Base-by-base conservation (phyloP, 2,329 filamentous ascomycete genomes). In the Aureobasidium sp. region DNA sequence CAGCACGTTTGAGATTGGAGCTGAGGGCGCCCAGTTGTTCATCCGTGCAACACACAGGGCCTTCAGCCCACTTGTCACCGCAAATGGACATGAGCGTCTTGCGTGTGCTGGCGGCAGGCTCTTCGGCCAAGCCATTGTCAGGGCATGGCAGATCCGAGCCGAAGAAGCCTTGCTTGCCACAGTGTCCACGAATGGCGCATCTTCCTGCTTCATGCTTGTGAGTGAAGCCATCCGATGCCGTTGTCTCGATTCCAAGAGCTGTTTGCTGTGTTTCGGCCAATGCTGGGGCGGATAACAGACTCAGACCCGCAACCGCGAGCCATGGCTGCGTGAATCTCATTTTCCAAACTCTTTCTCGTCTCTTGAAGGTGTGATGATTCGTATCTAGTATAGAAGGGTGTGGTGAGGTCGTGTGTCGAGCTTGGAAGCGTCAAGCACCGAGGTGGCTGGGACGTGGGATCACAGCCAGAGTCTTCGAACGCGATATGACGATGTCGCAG, bases 131-230 rank as follows among this genome's bases (percentile, higher is more conserved):
- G 4, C 81, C 91, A 71, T 99, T 99, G 75, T 99, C 93, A 15
- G 92, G 85, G 71, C 94, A 99, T 4, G 94, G 94, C 63, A 97
- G 79, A 66, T 95, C 84, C 61, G 90, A 88, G 60, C 91, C 90
- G 69, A 97, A 97, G 72, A 94, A 88, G 64, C 87, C 87, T 74
- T 93, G 87, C 74, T 91, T 92, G 50, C 94, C 94, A 71, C 94
- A 99, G 64, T 95, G 88, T 8, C 91, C 91, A 53, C 93, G 84
- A 64, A 97, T 90, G 0, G 93, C 90, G 74, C 93, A 97, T 65
- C 93, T 83, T 42, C 93, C 93, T 53, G 86, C 79, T 74, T 96
- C 92, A 68, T 96, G 93, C 65, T 85, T 89, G 43, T 57, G 23
- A 7, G 61, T 64, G 38, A 60, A 63, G 40, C 61, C 65, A 37